Evolutionary conservation across 1,284 basidiomycete species (phyloP), one percentile per base, ranked within the genome.

Genomic region (Fomitopsis schrenkii): DNA sequence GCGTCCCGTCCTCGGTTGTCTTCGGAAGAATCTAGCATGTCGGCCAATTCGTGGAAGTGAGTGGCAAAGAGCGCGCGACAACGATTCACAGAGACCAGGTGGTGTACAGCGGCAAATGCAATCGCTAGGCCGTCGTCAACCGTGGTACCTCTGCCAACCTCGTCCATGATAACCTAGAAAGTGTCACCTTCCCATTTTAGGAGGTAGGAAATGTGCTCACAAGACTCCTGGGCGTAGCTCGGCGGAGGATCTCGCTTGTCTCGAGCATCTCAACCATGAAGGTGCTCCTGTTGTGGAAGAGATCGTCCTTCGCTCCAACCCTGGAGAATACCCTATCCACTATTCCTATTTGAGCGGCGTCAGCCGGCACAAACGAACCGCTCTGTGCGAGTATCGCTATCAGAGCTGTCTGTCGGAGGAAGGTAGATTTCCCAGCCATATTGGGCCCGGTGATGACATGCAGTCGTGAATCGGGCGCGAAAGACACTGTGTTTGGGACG

Each of bases 221-320:
- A 60, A 98, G 79, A 63, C 94, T 96, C 59, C 80, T 83, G 5
- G 85, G 76, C 14, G 94, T 96, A 2, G 97, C 95, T 36, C 89
- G 84, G 28, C 84, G 82, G 28, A 99, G 79, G 63, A 94, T 93
- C 59, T 93, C 88, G 3, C 90, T 87, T 1, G 91, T 91, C 74
- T 94, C 92, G 19, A 92, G 77, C 93, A 95, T 95, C 74, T 94
- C 91, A 14, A 94, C 91, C 91, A 94, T 95, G 74, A 98, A 98
- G 0, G 96, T 97, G 70, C 93, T 95, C 61, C 92, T 80, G 72
- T 97, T 95, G 62, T 93, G 86, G 74, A 94, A 97, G 38, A 99
- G 76, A 72, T 99, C 96, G 72, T 99, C 97, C 71, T 94, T 91
- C 0, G 97, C 97, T 0, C 97, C 97, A n/a, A 99, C 86, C 56